Percentiles rank a stretch among this genome's conserved stretches.
phyloP scores from a whole-genome alignment of 2,329 filamentous ascomycete species.

The Colletotrichum endophyticum region DNA sequence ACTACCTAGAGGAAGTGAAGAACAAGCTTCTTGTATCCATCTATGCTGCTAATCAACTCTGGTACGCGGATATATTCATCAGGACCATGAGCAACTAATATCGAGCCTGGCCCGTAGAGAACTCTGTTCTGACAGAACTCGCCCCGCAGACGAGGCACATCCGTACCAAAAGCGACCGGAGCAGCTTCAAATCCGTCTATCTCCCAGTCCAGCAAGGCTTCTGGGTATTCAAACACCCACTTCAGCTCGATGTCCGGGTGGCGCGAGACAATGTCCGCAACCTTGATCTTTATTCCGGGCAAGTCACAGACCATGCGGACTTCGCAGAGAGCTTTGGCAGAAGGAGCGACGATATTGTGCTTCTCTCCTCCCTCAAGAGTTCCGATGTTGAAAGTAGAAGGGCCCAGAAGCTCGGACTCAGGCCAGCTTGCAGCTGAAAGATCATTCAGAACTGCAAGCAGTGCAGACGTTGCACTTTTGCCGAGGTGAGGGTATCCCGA shows the following conservation, averaged over 20 bases:
- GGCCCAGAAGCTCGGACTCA: conserved; percentile 38
- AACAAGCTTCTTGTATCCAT: conserved; percentile 37
- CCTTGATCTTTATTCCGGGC: conserved; percentile 33
- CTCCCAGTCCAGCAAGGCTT: conserved; percentile 41
- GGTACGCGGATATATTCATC: conserved; percentile 38
- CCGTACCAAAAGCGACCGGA: conserved; percentile 42
- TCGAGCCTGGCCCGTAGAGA: conserved; percentile 44
- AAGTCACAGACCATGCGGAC: conserved; percentile 41
- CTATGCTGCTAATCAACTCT: conserved; percentile 42
- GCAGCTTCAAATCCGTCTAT: conserved; percentile 40
- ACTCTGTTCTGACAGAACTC: conserved; percentile 35
- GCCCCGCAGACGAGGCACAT: conserved; percentile 37
- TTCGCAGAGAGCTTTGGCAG: conserved; percentile 41
- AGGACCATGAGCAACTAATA: conserved; percentile 40
- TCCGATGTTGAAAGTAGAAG: conserved; percentile 43
- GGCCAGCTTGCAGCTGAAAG: conserved; percentile 35
- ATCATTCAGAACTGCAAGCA: conserved; percentile 35
- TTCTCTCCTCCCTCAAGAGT: conserved; percentile 41
- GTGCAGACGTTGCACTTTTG: conserved; percentile 35
- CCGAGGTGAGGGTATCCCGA: conserved; percentile 39
- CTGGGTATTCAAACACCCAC: conserved; percentile 39
- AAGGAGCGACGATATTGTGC: conserved; percentile 43
- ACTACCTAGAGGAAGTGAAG: conserved; percentile 14
- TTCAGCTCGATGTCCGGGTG: conserved; percentile 37
- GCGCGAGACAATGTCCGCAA: conserved; percentile 33